These are phyloP conservation scores for Teunomyces aglyptinius DNA, from an alignment of 805 yeast genomes.

Conservation along the genomic window DNA sequence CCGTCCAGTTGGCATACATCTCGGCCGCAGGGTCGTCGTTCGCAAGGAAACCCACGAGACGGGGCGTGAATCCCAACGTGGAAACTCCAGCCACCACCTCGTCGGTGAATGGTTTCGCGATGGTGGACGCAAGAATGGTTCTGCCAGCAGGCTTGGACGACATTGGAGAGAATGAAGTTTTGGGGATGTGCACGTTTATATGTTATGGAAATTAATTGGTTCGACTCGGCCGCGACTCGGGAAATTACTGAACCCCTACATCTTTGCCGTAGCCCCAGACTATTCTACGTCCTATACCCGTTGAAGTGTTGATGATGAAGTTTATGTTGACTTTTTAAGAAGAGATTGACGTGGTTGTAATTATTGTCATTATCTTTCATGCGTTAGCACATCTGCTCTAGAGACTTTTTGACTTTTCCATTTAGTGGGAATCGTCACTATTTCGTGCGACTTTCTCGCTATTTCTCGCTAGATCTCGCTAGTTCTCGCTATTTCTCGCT, in stretches of 20 bases:
- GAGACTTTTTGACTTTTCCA: too few relatives aligned
- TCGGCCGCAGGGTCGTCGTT: constrained; percentile 93
- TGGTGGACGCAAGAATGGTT: constrained; percentile 81
- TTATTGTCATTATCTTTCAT: too few relatives aligned
- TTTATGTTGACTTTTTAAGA: too few relatives aligned
- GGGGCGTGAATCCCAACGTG: constrained; percentile 57
- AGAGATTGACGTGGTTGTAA: too few relatives aligned
- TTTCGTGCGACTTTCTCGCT: neutral
- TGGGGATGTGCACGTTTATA: neutral
- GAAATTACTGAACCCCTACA: too few relatives aligned
- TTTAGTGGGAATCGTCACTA: too few relatives aligned
- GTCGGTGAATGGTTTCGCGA: constrained; percentile 76
- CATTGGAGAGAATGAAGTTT: constrained; percentile 1
- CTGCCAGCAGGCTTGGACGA: constrained; percentile 57
- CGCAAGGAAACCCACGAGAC: constrained; percentile 86
- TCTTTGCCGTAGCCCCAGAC: too few relatives aligned
- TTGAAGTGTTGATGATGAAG: too few relatives aligned
- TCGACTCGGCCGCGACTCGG: constrained; percentile 4
- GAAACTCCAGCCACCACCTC: constrained; percentile 65
- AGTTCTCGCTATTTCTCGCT: neutral
- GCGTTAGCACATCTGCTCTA: too few relatives aligned
- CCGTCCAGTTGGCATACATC: constrained; percentile 96
- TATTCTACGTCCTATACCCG: too few relatives aligned
- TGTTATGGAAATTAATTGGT: neutral
- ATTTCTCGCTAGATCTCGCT: neutral